Evolutionary conservation across 1,284 basidiomycete genomes (phyloP).

Genomic region (Pseudozyma thailandica): DNA sequence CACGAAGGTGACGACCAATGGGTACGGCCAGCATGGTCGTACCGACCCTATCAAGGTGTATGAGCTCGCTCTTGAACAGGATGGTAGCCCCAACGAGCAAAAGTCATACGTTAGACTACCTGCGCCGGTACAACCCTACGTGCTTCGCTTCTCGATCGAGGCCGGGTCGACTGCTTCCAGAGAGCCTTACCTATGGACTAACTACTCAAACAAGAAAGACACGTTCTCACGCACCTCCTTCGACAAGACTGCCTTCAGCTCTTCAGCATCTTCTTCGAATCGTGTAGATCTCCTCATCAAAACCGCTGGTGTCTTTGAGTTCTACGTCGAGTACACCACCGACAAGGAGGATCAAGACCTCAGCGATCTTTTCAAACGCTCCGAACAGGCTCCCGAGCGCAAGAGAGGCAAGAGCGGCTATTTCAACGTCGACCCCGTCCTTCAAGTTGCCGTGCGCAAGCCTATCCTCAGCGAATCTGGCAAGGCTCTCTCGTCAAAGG

Average conservation of each 20-base stretch:
- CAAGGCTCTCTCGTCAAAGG: constrained; percentile 22
- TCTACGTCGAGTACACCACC: constrained; percentile 60
- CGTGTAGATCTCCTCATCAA: constrained; percentile 52
- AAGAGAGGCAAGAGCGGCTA: constrained; percentile 53
- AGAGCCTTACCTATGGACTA: constrained; percentile 54
- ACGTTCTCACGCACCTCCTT: constrained; percentile 81
- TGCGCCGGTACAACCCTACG: constrained; percentile 55
- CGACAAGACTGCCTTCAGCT: constrained; percentile 70
- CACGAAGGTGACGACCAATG: constrained; percentile 26
- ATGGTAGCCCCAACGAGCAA: constrained; percentile 57
- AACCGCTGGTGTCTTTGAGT: constrained; percentile 59
- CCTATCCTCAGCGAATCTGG: constrained; percentile 44
- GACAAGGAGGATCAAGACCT: constrained; percentile 19
- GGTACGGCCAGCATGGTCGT: constrained; percentile 12
- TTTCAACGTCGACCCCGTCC: constrained; percentile 62
- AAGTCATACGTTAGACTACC: constrained; percentile 58
- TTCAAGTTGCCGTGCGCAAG: constrained; percentile 45
- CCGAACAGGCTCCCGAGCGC: constrained; percentile 10
- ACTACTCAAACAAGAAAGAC: constrained; percentile 72
- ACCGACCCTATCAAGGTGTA: constrained; percentile 46
- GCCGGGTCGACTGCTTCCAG: constrained; percentile 53
- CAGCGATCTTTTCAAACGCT: constrained; percentile 21
- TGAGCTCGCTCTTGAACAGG: constrained; percentile 56
- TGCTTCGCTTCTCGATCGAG: constrained; percentile 58
- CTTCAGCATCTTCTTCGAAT: constrained; percentile 27